These are phyloP conservation scores for Alloteropsis semialata DNA, from an alignment of 176 grass and related monocot genomes.

Conservation along the genomic window DNA sequence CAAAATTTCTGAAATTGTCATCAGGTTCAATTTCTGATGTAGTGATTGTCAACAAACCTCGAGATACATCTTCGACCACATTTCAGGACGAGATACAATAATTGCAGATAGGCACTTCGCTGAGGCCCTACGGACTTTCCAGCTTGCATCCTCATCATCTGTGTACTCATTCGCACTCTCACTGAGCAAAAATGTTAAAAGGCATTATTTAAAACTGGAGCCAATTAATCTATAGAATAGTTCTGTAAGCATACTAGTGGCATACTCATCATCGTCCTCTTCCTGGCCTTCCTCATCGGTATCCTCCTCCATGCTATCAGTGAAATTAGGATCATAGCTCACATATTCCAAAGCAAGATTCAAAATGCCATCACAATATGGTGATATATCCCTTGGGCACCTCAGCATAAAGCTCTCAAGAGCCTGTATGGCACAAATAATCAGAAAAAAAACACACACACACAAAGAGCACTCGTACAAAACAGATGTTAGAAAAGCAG, in stretches of 20 bases:
- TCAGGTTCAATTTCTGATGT: neutral
- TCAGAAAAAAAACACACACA: neutral
- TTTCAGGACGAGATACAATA: conserved; percentile 89
- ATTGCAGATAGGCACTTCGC: conserved; percentile 92
- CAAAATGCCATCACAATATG: conserved; percentile 77
- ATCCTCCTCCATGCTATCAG: conserved; percentile 97
- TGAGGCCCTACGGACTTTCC: conserved; percentile 96
- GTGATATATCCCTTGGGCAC: conserved; percentile 93
- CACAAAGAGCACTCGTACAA: conserved; percentile 17
- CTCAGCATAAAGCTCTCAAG: conserved; percentile 97
- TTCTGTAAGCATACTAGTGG: conserved; percentile 10
- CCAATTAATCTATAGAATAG: neutral
- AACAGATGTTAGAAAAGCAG: neutral
- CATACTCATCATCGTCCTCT: conserved; percentile 98
- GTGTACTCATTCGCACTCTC: conserved; percentile 98
- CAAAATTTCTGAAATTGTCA: neutral
- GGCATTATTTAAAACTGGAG: conserved; percentile 15
- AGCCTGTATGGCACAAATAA: conserved; percentile 48
- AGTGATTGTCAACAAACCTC: conserved; percentile 69
- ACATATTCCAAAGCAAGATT: conserved; percentile 91
- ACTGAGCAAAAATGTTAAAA: conserved; percentile 40
- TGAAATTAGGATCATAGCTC: conserved; percentile 99
- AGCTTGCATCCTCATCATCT: conserved; percentile 97
- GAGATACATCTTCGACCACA: conserved; percentile 78
- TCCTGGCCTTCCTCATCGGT: conserved; percentile 84